phyloP scores from a whole-genome alignment of 1,139 yeast genomes.

The Zhuliangozyma parablackwelliae region DNA sequence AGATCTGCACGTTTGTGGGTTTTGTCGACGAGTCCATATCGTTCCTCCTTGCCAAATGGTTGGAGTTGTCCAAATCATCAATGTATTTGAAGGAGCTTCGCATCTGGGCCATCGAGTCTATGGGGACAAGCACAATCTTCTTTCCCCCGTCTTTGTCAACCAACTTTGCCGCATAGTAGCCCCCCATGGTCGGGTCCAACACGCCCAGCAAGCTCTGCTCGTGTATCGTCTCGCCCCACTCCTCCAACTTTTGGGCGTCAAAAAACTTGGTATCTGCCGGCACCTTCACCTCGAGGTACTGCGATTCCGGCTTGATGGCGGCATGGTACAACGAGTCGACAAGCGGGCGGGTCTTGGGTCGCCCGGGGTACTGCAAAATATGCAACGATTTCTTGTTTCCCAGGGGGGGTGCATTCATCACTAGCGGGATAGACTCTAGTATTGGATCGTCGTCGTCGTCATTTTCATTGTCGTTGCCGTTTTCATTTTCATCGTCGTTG shows the following conservation, averaged over 20 bases:
- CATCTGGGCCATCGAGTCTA: slow-evolving; percentile 68
- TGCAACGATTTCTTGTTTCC: slow-evolving; percentile 24
- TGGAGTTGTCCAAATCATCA: slow-evolving; percentile 43
- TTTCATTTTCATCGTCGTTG: slow-evolving; percentile 6
- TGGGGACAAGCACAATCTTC: slow-evolving; percentile 60
- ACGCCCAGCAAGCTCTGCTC: slow-evolving; percentile 71
- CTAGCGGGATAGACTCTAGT: slow-evolving; percentile 70
- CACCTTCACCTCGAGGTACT: slow-evolving; percentile 59
- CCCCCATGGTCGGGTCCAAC: slow-evolving; percentile 51
- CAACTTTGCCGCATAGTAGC: slow-evolving; percentile 35
- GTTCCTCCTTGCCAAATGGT: slow-evolving; percentile 21
- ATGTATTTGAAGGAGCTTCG: slow-evolving; percentile 80
- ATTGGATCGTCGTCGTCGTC: slow-evolving; percentile 66
- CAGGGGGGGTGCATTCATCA: slow-evolving; percentile 21
- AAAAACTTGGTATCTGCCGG: slow-evolving; percentile 70
- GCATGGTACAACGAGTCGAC: slow-evolving; percentile 42
- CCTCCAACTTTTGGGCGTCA: slow-evolving; percentile 57
- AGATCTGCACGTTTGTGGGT: slow-evolving; percentile 41
- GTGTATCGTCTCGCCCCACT: slow-evolving; percentile 56
- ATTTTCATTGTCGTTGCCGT: slow-evolving; percentile 19
- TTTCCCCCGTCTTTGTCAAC: slow-evolving; percentile 14
- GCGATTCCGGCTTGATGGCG: slow-evolving; percentile 58
- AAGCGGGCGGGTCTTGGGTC: slow-evolving; percentile 49
- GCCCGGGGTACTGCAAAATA: slow-evolving; percentile 67
- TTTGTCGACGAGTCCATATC: slow-evolving; percentile 20